Percentiles rank a stretch among this genome's conserved stretches.
Conservation (phyloP, 2,329 filamentous ascomycete genomes). For the Bimuria novae-zelandiae region DNA sequence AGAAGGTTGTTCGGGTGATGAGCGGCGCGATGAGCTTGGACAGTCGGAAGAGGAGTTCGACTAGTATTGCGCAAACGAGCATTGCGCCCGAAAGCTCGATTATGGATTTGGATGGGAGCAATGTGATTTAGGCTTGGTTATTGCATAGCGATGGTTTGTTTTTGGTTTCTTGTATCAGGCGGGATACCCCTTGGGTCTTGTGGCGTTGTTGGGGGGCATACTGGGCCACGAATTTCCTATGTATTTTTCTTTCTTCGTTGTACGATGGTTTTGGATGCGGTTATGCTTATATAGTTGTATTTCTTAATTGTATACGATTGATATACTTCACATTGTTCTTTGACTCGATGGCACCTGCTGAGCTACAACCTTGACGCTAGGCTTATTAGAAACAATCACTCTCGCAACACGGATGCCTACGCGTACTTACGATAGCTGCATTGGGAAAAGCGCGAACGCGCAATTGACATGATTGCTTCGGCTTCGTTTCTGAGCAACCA, state of each 20-base stretch:
- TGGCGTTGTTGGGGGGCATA: conserved; percentile 18
- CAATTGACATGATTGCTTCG: too few species aligned
- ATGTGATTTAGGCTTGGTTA: conserved; percentile 30
- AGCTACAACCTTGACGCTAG: too few species aligned
- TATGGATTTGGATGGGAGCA: conserved; percentile 40
- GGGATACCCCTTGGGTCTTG: conserved; percentile 14
- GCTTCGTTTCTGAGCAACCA: too few species aligned
- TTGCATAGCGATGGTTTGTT: conserved; percentile 13
- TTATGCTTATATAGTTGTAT: conserved; percentile 10
- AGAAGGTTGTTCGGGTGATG: conserved; percentile 56
- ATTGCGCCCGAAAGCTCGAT: conserved; percentile 39
- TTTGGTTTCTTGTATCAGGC: conserved; percentile 1
- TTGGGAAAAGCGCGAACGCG: too few species aligned
- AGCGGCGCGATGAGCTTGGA: conserved; percentile 57
- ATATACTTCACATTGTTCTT: too few species aligned
- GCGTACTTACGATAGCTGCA: too few species aligned
- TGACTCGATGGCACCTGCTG: too few species aligned
- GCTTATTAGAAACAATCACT: too few species aligned
- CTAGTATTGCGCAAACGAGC: conserved; percentile 33
- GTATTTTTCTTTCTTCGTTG: conserved; percentile 1
- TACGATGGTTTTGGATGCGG: conserved; percentile 1
- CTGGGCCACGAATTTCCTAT: conserved; percentile 15
- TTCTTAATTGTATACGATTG: background rate
- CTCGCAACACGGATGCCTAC: too few species aligned
- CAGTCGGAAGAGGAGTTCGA: conserved; percentile 29